Base-by-base conservation (phyloP, 257 asterid species). In the Apocynum venetum region DNA sequence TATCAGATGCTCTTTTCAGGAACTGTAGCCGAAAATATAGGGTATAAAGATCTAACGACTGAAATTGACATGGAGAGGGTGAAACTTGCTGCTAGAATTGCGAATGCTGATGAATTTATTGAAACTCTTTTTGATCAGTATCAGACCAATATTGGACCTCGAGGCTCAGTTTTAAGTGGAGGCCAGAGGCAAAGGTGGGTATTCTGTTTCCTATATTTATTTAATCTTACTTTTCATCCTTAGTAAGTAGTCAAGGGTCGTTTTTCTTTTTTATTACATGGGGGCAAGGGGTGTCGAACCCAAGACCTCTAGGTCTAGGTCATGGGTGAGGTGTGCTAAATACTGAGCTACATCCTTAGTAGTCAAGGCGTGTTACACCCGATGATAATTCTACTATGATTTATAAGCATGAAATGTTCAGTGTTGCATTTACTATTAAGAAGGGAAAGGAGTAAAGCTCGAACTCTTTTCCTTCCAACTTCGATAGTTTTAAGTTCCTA, bases 81-180 rank as follows among this genome's bases (percentile, higher is more conserved):
- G 61, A 79, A 86, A 83, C 80, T 85, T 76, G 97, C 98, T 17
- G 97, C 97, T 68, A 87, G 82, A 90, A 88, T 88, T 69, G 97
- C 97, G 77, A 91, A 93, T 84, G 98, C 98, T 7, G 93, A 89
- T 70, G 98, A 89, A 81, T 94, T 92, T 87, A 89, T 94, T 41
- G 79, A 83, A 79, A 71, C 83, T 49, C 93, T 94, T 76, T 93
- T 96, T 47, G 80, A 87, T 80, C 86, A 84, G 82, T 94, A 92
- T 83, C 88, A 82, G 76, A 83, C 96, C 72, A 78, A 56, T 74
- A 93, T 92, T 61, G 98, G 96, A 70, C 97, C 97, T n/a, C 81
- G 97, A 86, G 98, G 98, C 64, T 89, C 98, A 63, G 84, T 80
- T 75, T 86, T 94, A 74, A 92, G 98, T 82, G 98, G 97, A 71